phyloP scores from a whole-genome alignment of 148 eudicot species.

The Drosera capensis region DNA sequence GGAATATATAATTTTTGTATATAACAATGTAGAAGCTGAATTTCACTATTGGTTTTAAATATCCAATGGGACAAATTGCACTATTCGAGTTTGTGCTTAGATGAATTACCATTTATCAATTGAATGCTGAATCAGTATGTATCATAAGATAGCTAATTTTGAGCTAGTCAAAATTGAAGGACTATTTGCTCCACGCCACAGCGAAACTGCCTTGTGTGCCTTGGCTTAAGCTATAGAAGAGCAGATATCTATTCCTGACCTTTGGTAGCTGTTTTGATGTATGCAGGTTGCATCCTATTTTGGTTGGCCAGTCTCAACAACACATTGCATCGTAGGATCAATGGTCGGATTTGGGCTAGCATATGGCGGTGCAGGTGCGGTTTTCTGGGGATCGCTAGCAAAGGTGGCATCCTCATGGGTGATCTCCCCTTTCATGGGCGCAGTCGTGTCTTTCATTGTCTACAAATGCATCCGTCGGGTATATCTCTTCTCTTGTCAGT shows the following conservation, averaged over 20 bases:
- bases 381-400: constrained; percentile 91
- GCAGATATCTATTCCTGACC: background rate
- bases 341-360: constrained; percentile 96
- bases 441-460: constrained; percentile 66
- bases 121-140: no score
- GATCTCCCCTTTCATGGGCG: constrained; percentile 78
- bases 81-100: no score
- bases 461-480: constrained; percentile 98
- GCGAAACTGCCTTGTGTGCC: background rate
- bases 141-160: no score
- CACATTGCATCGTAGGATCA: constrained; percentile 92
- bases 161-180: background rate
- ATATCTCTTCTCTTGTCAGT: no score
- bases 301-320: constrained; percentile 98
- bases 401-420: constrained; percentile 92
- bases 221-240: background rate
- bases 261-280: background rate
- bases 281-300: constrained; percentile 76
- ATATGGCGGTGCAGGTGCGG: constrained; percentile 80
- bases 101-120: no score
- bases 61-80: no score
- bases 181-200: background rate
- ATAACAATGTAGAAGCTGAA: no score
- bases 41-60: no score
- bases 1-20: background rate